These are phyloP conservation scores for Pyrus bretschneideri DNA, from an alignment of 306 rosid species.

Conservation along the genomic window DNA sequence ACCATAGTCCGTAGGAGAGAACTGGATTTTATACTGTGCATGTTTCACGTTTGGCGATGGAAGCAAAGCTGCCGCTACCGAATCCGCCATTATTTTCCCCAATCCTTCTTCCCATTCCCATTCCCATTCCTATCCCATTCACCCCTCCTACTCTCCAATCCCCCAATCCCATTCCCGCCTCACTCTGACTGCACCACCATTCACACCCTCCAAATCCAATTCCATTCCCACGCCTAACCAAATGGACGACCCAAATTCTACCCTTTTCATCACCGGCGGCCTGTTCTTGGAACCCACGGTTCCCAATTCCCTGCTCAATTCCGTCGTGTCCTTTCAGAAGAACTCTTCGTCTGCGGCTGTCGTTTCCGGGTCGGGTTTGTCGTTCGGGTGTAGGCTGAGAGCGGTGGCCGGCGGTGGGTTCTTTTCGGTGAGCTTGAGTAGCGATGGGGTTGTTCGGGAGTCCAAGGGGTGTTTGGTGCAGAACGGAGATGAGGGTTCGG, in stretches of 20 bases:
- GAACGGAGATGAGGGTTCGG: slow-evolving; percentile 43
- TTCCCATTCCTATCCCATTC: neutral
- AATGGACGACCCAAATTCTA: slow-evolving; percentile 29
- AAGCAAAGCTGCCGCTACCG: slow-evolving; percentile 13
- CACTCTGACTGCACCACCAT: neutral
- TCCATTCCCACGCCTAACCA: slow-evolving; percentile 5
- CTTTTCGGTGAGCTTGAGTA: slow-evolving; percentile 59
- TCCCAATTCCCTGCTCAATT: slow-evolving; percentile 44
- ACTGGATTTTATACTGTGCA: neutral
- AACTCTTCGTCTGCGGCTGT: slow-evolving; percentile 3
- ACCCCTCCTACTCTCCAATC: slow-evolving; percentile 13
- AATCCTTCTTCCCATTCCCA: neutral
- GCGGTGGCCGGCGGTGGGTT: slow-evolving; percentile 21
- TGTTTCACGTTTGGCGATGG: slow-evolving; percentile 19
- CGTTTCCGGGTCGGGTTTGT: slow-evolving; percentile 18
- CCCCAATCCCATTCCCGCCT: neutral
- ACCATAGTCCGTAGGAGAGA: neutral
- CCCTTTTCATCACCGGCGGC: slow-evolving; percentile 38
- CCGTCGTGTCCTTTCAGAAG: slow-evolving; percentile 26
- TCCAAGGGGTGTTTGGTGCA: slow-evolving; percentile 36
- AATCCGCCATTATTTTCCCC: slow-evolving; percentile 20
- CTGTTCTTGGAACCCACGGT: slow-evolving; percentile 61
- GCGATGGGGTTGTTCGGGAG: slow-evolving; percentile 37
- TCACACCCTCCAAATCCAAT: neutral
- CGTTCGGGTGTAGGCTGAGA: slow-evolving; percentile 9